Evolutionary conservation across 106 monocot genomes (phyloP), one percentile per base, ranked within the genome.

Genomic region (Platanthera zijinensis): DNA sequence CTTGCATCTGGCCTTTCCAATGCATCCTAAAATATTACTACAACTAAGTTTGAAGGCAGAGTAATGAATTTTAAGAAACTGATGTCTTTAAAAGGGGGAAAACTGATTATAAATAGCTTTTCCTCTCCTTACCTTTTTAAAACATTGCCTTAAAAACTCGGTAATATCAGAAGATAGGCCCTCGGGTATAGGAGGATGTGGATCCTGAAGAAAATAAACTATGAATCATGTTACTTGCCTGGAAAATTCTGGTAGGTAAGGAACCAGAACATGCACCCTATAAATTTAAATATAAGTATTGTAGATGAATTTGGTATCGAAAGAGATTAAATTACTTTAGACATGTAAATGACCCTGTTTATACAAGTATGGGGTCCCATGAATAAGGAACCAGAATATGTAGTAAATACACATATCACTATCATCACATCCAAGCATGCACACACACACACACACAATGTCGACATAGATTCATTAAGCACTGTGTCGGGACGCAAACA

Each of bases 1-100:
- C 52, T 52, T 48, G 75, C 50, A 51, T 83, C 85, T 71, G 83
- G 79, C 9, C 59, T 74, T 69, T 77, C 83, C 74, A 74, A 48
- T 0, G 74, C 74, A 74, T 74, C 74, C 74, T 74, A 74, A 14
- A 74, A 64, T 64, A 28, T 25, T 64, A 64, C 25, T 22, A 64
- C 63, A 9, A 8, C 2, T 64, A 64, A 67, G 67, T 30, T 10
- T 6, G 32, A 67, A 4, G 13, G 12, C 12, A 39, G 9, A 67
- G 39, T 39, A 67, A 67, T 30, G 32, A 32, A 67, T 53, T 53
- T 39, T 8, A 53, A 8, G 53, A 14, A 53, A 10, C 4, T 53
- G 53, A 53, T 53, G 14, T 53, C 53, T 53, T 10, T 53, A 53
- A 53, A 53, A 10, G 1, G 6, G 53, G 53, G 53, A 53, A 53